Base-by-base conservation (phyloP, 768 basidiomycete species). In the Collybiopsis confluens region DNA sequence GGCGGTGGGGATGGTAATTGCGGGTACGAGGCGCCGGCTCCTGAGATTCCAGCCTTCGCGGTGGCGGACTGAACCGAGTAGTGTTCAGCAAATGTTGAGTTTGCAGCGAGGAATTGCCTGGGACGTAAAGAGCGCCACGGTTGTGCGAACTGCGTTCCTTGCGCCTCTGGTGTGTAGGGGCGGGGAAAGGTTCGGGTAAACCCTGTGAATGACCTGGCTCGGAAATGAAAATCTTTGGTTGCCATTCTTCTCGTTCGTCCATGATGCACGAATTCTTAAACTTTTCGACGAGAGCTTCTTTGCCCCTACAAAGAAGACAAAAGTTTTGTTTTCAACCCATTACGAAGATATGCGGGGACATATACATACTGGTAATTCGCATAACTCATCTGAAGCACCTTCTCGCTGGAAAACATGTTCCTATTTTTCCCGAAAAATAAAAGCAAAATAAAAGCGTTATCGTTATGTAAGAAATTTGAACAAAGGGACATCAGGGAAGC, bases 321-420 rank as follows among this genome's bases (percentile, higher is more conserved):
- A n/a, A n/a, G n/a, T n/a, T n/a, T n/a, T n/a, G 10, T 33, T 16
- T 9, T 28, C 33, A 33, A 23, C 10, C 30, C 2, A 35, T 36
- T 23, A 46, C n/a, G 52, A 37, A 53, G 35, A 20, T 4, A 18
- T 18, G 18, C 21, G 59, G 49, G 18, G 52, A 48, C 24, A 54
- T 16, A 43, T 43, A 77, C 89, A 50, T 57, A 92, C 91, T 94
- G 92, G 63, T 90, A 92, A 60, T 91, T 93, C 2, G 92, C 93
- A 64, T 93, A 95, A 59, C 87, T 88, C 86, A 93, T 91, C 62
- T 93, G 88, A 49, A 93, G 69, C 8, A 92, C 85, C 63, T 95
- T 95, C 68, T 94, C 90, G 56, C 90, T 92, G 8, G 88, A 88
- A 65, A 90, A 93, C 84, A 91, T 85, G 64, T 95, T 93, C 90